These are phyloP conservation scores for Globisporangium canariense DNA, from an alignment of 352 stramenopile genomes.

Conservation along the genomic window DNA sequence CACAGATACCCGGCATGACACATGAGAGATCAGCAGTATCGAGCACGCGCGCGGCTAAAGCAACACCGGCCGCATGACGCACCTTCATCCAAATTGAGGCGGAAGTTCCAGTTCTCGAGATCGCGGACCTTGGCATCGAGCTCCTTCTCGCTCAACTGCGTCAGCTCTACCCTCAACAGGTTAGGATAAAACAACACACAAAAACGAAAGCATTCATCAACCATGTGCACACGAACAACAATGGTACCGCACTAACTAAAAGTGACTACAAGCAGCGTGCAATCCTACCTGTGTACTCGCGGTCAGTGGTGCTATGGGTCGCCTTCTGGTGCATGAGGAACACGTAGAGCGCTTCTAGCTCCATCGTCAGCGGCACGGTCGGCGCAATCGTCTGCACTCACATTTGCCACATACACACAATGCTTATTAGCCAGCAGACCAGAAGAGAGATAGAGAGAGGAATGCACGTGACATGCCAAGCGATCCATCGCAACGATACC, in stretches of 20 bases:
- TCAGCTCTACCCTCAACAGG: constrained; percentile 29
- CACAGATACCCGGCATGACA: neutral
- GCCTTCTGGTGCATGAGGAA: constrained; percentile 51
- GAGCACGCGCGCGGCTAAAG: neutral
- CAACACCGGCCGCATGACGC: neutral
- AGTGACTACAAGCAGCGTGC: constrained; percentile 5
- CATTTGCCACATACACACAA: neutral
- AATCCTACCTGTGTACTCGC: constrained; percentile 40
- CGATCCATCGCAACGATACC: constrained; percentile 6
- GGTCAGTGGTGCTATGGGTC: constrained; percentile 22
- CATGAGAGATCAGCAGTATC: neutral
- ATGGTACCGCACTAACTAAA: neutral
- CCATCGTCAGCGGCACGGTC: constrained; percentile 41
- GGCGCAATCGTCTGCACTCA: constrained; percentile 44
- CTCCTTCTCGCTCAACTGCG: constrained; percentile 55
- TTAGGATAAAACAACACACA: neutral
- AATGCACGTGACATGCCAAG: neutral
- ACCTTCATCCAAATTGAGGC: constrained; percentile 80
- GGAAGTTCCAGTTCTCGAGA: constrained; percentile 82
- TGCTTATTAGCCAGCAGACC: neutral
- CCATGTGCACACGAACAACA: neutral
- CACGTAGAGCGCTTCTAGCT: constrained; percentile 54
- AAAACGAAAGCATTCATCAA: neutral
- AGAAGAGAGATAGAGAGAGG: neutral
- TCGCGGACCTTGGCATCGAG: constrained; percentile 69